Conservation (phyloP, 2,329 filamentous ascomycete genomes). For the Thielaviopsis punctulata region DNA sequence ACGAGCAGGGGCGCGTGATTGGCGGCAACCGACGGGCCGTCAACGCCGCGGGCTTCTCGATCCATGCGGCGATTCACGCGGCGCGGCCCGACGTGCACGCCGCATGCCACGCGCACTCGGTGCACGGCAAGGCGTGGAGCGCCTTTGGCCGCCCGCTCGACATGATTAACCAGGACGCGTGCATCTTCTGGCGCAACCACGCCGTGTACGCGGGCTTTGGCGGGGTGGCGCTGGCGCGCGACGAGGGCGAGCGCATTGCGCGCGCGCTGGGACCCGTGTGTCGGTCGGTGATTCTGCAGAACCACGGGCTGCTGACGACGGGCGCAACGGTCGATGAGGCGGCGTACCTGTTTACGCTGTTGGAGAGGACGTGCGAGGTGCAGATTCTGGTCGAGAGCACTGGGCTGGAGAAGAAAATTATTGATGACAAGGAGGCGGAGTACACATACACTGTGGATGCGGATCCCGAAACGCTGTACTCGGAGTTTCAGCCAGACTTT, state of each 20-base stretch:
- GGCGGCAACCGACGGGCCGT: conserved; percentile 37
- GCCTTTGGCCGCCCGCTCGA: conserved; percentile 39
- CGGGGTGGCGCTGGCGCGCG: conserved; percentile 43
- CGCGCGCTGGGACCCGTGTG: conserved; percentile 34
- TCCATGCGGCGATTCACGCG: conserved; percentile 43
- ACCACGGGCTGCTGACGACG: conserved; percentile 47
- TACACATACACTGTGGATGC: conserved; percentile 22
- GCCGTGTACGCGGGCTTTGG: conserved; percentile 44
- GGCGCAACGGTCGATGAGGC: conserved; percentile 51
- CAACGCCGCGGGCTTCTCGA: conserved; percentile 46
- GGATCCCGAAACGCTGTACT: conserved; percentile 18
- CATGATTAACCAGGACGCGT: conserved; percentile 44
- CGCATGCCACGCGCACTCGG: conserved; percentile 43
- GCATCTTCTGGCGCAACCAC: conserved; percentile 39
- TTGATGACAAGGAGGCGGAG: conserved; percentile 23
- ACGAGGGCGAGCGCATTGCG: conserved; percentile 42
- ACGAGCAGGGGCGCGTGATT: conserved; percentile 40
- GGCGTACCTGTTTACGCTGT: conserved; percentile 39
- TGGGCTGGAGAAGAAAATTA: conserved; percentile 16
- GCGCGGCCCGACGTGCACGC: conserved; percentile 41
- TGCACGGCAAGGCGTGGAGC: conserved; percentile 43
- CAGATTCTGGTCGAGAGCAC: conserved; percentile 20
- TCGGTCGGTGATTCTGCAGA: conserved; percentile 40
- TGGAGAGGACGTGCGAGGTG: conserved; percentile 20
- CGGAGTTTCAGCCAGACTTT: conserved; percentile 21